Percentiles rank a stretch among this genome's conserved stretches.
Evolutionary conservation across 2,329 filamentous ascomycete species (phyloP).

Genomic region (Aureobasidium vineae): DNA sequence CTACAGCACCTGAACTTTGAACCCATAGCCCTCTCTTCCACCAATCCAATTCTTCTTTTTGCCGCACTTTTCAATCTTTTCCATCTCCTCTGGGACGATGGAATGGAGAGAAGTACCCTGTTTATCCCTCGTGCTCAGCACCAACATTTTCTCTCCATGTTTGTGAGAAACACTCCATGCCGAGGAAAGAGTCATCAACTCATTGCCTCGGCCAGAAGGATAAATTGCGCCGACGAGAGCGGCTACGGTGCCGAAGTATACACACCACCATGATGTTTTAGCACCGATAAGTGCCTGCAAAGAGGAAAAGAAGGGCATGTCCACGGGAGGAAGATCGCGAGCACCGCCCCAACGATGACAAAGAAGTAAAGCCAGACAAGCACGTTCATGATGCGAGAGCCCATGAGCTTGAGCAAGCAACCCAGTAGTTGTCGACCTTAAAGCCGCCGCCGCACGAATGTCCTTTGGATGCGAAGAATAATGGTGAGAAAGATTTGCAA

Average conservation of each 20-base stretch:
- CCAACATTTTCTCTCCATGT: slow-evolving; percentile 46
- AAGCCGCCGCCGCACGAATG: slow-evolving; percentile 60
- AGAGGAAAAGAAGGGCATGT: slow-evolving; percentile 54
- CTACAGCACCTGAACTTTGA: slow-evolving; percentile 40
- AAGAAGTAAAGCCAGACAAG: slow-evolving; percentile 67
- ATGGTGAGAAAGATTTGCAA: slow-evolving; percentile 59
- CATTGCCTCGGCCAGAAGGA: slow-evolving; percentile 53
- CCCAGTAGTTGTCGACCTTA: slow-evolving; percentile 70
- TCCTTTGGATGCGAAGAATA: slow-evolving; percentile 48
- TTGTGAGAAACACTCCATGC: slow-evolving; percentile 45
- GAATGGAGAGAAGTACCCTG: slow-evolving; percentile 42
- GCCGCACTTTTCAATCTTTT: slow-evolving; percentile 54
- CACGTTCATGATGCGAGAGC: slow-evolving; percentile 68
- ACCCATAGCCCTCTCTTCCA: slow-evolving; percentile 43
- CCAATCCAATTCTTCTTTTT: slow-evolving; percentile 60
- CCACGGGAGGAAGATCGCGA: slow-evolving; percentile 56
- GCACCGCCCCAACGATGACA: slow-evolving; percentile 70
- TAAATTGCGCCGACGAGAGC: slow-evolving; percentile 59
- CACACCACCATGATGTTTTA: slow-evolving; percentile 63
- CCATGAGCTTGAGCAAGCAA: slow-evolving; percentile 68
- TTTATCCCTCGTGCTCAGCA: slow-evolving; percentile 42
- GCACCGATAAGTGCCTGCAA: slow-evolving; percentile 55
- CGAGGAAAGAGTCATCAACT: slow-evolving; percentile 44
- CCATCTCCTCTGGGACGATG: slow-evolving; percentile 43
- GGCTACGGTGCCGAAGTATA: slow-evolving; percentile 61